A percentile compares a stretch with the other conserved stretches of the same genome.
Evolutionary conservation across 179 eudicot genomes (phyloP).

Genomic region (Spergularia azorica): DNA sequence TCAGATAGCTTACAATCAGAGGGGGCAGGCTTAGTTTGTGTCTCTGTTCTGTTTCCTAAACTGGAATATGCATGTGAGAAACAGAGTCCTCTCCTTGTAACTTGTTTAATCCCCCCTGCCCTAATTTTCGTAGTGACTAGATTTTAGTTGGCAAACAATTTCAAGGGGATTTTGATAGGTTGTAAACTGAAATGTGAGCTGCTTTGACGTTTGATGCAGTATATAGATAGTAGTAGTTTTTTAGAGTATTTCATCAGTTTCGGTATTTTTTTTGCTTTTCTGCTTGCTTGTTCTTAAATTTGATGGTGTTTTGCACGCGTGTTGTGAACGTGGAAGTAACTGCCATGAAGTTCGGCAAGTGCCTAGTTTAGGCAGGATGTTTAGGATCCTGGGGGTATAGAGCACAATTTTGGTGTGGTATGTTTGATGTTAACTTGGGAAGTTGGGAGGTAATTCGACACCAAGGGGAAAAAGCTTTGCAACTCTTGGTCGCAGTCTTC

Average conservation of each 20-base stretch:
- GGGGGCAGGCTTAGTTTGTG: slow-evolving; percentile 11
- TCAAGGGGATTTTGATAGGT: slow-evolving; percentile 22
- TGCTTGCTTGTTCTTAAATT: not conserved
- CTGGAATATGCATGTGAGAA: slow-evolving; percentile 16
- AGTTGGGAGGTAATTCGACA: no score
- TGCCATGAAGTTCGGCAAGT: no score
- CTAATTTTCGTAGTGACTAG: slow-evolving; percentile 17
- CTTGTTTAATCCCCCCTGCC: slow-evolving; percentile 18
- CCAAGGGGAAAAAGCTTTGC: no score
- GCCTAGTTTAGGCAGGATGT: no score
- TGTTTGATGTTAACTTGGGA: no score
- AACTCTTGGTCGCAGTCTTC: no score
- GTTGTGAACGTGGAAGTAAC: no score
- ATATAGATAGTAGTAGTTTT: not conserved
- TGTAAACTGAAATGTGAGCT: slow-evolving; percentile 26
- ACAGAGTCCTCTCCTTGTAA: slow-evolving; percentile 5
- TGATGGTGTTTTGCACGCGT: no score
- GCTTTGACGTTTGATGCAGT: slow-evolving; percentile 13
- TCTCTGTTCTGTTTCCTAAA: not conserved
- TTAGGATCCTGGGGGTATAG: no score
- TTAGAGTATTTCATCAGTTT: not conserved
- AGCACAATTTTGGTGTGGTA: no score
- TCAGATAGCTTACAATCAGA: slow-evolving; percentile 17
- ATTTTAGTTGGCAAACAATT: slow-evolving; percentile 21
- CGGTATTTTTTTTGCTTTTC: not conserved